Conservation (phyloP, 768 basidiomycete genomes). For the Paxillus involutus region DNA sequence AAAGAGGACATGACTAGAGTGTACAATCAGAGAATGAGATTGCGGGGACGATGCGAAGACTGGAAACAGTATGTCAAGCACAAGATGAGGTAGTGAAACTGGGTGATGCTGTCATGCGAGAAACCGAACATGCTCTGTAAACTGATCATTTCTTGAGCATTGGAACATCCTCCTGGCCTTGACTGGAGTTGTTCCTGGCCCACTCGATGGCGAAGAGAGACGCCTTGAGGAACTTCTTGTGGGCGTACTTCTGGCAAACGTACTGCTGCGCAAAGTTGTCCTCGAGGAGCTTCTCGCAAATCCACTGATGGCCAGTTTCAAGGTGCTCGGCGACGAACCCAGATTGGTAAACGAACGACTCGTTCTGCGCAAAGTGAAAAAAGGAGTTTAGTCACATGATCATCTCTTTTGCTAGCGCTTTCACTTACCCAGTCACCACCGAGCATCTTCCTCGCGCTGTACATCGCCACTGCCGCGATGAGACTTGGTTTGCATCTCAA, state of each 20-base stretch:
- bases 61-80: conserved; percentile 38
- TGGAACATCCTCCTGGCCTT: conserved; percentile 30
- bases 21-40: conserved; percentile 40
- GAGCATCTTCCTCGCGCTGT: conserved; percentile 90
- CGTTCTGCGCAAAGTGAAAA: conserved; percentile 57
- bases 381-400: conserved; percentile 35
- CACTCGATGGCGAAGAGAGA: conserved; percentile 75
- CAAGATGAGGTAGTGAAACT: conserved; percentile 26
- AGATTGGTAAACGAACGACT: conserved; percentile 90
- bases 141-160: conserved; percentile 31
- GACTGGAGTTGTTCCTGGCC: conserved; percentile 54
- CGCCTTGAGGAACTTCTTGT: conserved; percentile 97
- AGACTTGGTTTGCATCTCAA: conserved; percentile 90
- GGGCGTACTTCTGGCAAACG: conserved; percentile 94
- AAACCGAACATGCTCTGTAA: conserved; percentile 16
- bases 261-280: conserved; percentile 79
- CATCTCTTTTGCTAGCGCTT: background rate
- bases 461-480: conserved; percentile 96
- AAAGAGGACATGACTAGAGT: conserved; percentile 36
- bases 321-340: conserved; percentile 89
- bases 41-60: conserved; percentile 31
- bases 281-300: conserved; percentile 82
- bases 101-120: conserved; percentile 21
- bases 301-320: conserved; percentile 72
- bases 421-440: conserved; percentile 92